A percentile compares a stretch with the other conserved stretches of the same genome.
Conservation (phyloP, 2,329 filamentous ascomycete species). For the Ceratocystis variospora region DNA sequence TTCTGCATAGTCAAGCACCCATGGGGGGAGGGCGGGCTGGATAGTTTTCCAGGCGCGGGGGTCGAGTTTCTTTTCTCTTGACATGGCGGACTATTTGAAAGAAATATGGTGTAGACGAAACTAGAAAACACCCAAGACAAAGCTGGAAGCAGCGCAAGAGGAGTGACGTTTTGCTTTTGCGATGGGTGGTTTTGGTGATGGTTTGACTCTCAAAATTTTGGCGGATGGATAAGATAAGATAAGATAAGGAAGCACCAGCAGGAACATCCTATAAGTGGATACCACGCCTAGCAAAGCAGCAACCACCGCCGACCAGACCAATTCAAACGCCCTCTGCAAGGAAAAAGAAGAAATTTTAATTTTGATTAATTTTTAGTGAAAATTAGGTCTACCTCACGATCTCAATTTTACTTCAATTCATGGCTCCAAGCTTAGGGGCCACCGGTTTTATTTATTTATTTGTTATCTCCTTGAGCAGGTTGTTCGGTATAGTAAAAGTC, state of each 20-base stretch:
- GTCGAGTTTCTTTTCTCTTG: constrained; percentile 29
- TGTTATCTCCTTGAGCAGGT: too few relatives aligned
- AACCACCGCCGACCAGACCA: not conserved
- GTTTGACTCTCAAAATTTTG: constrained; percentile 16
- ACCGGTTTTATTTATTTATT: too few relatives aligned
- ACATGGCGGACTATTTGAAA: not conserved
- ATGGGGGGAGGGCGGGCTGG: constrained; percentile 37
- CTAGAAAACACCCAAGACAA: not conserved
- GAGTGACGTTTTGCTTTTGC: not conserved
- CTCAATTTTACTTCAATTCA: too few relatives aligned
- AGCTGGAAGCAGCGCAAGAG: not conserved
- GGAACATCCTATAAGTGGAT: not conserved
- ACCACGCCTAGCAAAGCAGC: not conserved
- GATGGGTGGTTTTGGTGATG: not conserved
- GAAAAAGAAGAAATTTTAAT: not conserved
- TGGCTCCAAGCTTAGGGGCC: too few relatives aligned
- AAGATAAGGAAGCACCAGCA: too few relatives aligned
- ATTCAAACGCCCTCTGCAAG: too few relatives aligned
- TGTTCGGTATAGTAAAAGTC: not conserved
- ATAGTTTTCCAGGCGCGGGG: constrained; percentile 34
- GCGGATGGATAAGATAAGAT: constrained; percentile 18
- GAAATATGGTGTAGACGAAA: not conserved
- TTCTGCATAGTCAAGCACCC: constrained; percentile 71
- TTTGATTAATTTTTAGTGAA: too few relatives aligned
- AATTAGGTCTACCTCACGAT: too few relatives aligned